These are phyloP conservation scores for Ustilago bromivora DNA, from an alignment of 1,284 basidiomycete genomes.

Conservation along the genomic window DNA sequence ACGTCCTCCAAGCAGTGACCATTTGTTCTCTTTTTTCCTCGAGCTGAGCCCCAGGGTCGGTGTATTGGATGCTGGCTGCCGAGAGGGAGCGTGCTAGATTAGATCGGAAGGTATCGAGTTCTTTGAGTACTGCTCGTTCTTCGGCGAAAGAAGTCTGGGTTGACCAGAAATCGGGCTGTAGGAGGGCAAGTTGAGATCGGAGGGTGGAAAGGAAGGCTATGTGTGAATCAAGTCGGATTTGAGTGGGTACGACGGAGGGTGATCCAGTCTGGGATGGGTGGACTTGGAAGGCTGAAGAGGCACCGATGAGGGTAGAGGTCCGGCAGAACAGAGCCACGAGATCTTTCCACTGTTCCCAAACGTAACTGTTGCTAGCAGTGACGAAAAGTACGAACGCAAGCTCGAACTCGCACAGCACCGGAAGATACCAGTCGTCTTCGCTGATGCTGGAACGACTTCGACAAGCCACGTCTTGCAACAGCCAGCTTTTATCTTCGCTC, in stretches of 20 bases:
- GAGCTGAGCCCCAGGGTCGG: too few species aligned
- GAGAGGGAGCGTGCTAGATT: slow-evolving; percentile 37
- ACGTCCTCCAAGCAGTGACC: slow-evolving; percentile 32
- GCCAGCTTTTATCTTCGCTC: slow-evolving; percentile 67
- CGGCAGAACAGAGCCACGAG: slow-evolving; percentile 49
- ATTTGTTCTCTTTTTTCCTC: slow-evolving; percentile 7
- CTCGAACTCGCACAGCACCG: slow-evolving; percentile 49
- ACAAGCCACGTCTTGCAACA: slow-evolving; percentile 49
- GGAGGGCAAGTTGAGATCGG: slow-evolving; percentile 14
- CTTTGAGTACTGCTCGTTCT: slow-evolving; percentile 14
- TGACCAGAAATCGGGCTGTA: slow-evolving; percentile 36
- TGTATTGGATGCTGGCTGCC: neutral
- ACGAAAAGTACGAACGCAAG: slow-evolving; percentile 53
- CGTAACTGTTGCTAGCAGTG: slow-evolving; percentile 37
- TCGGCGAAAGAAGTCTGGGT: slow-evolving; percentile 11
- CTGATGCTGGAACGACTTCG: slow-evolving; percentile 25
- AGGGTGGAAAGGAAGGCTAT: slow-evolving; percentile 31
- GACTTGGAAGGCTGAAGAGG: slow-evolving; percentile 23
- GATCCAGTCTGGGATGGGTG: slow-evolving; percentile 31
- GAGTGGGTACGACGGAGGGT: neutral
- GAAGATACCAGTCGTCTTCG: slow-evolving; percentile 13
- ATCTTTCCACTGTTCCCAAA: slow-evolving; percentile 51
- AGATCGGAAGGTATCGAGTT: slow-evolving; percentile 30
- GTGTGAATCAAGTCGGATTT: slow-evolving; percentile 15
- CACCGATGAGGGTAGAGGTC: slow-evolving; percentile 44